phyloP scores from a whole-genome alignment of 176 grass and related monocot species.

The Miscanthus lutarioriparius region DNA sequence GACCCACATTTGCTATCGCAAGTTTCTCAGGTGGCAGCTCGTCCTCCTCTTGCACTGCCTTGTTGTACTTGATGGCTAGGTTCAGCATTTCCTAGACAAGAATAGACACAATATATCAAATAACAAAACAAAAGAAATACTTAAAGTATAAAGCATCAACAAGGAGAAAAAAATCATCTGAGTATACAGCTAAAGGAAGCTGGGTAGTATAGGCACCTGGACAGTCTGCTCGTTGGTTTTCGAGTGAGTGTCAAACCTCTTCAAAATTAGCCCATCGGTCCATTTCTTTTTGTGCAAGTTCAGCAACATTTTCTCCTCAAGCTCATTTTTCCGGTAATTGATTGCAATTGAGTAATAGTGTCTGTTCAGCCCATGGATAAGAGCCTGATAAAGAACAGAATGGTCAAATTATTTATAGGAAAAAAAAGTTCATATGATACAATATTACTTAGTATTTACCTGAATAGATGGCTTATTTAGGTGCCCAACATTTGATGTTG shows the following conservation, averaged over 20 bases:
- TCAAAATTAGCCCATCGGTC: slow-evolving; percentile 89
- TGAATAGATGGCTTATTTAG: slow-evolving; percentile 99
- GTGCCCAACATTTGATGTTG: slow-evolving; percentile 96
- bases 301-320: slow-evolving; percentile 95
- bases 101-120: background rate
- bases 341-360: slow-evolving; percentile 99
- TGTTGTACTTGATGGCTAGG: slow-evolving; percentile 96
- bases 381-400: slow-evolving; percentile 54
- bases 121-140: background rate
- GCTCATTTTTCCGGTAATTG: slow-evolving; percentile 98
- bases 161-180: background rate
- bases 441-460: slow-evolving; percentile 40
- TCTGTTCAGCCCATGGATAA: slow-evolving; percentile 95
- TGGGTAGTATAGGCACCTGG: slow-evolving; percentile 53
- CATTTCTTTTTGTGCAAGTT: slow-evolving; percentile 99
- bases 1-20: slow-evolving; percentile 91
- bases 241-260: slow-evolving; percentile 73
- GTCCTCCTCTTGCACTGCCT: slow-evolving; percentile 98
- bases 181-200: background rate
- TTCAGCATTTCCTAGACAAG: slow-evolving; percentile 85
- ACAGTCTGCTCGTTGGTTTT: slow-evolving; percentile 97
- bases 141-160: slow-evolving; percentile 1
- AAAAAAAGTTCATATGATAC: background rate
- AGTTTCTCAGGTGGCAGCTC: slow-evolving; percentile 94
- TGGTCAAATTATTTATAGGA: background rate